Base-by-base conservation (phyloP, 2,329 filamentous ascomycete species). In the Sordariomycetes sp. region DNA sequence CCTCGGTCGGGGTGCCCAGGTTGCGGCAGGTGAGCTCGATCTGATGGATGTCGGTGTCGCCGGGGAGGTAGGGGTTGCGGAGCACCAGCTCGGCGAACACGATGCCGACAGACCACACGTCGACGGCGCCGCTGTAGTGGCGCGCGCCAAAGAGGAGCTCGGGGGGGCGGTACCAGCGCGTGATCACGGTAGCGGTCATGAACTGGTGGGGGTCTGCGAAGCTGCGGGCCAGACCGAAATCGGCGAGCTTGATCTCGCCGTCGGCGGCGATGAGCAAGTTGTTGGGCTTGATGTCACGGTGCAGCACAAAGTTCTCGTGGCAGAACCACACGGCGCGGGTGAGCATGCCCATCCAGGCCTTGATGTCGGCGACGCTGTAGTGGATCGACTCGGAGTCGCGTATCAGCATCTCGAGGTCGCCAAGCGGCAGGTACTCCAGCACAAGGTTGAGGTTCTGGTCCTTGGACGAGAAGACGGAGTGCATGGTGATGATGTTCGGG, bases 331-430 rank as follows among this genome's bases (percentile, higher is more conserved):
- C 85, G 28, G 89, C 94, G 50, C 93, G 86, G 32, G 82, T 83
- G n/a, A 97, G 81, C 94, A 97, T 97, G 62, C 89, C 89, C 87
- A 97, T 96, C 94, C 94, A 99, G 18, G 91, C 88, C 72, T 99
- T 99, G 71, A 97, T 91, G 71, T 99, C 94, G 20, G 89, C 88
- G 12, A 85, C 83, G 61, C 89, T 89, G 71, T 97, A 97, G 58
- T 85, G 83, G 53, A 97, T 86, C 58, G 77, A 77, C 53, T 86
- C 81, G 34, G 82, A 85, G 72, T 97, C 92, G 70, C 90, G 89
- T 70, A 96, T 96, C 60, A 99, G 82, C 80, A 92, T 90, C 72
- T 97, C 90, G 32, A 99, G 81, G 72, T 99, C 94, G 63, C 94
- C 93, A n/a, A 90, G 83, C 0, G 93, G 92, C 3, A 97, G 80